Percentiles rank a stretch among this genome's conserved stretches.
These are phyloP conservation scores for Penicillium pulvis DNA, from an alignment of 495 filamentous ascomycete species.

Conservation along the genomic window DNA sequence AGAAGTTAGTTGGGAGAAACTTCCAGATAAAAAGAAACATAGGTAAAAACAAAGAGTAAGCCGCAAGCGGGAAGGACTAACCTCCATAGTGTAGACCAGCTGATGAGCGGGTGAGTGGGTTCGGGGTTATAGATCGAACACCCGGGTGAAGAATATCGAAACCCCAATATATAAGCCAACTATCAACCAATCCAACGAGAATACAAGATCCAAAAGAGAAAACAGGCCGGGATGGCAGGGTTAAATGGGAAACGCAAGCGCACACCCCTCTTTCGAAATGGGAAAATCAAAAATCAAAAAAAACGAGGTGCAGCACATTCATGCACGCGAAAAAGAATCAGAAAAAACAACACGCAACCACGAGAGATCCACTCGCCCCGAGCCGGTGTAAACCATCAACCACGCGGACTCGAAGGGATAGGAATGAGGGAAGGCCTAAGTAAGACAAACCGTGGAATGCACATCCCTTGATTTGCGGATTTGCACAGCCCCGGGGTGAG, in stretches of 20 bases:
- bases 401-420: conserved; percentile 10
- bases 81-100: conserved; percentile 22
- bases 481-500: conserved; percentile 29
- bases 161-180: background rate
- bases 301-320: conserved; percentile 13
- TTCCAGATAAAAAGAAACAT: background rate
- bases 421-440: background rate
- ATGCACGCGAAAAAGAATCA: conserved; percentile 23
- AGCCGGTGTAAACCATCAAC: conserved; percentile 21
- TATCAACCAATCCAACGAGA: background rate
- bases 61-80: conserved; percentile 10
- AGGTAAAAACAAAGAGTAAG: background rate
- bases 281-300: background rate
- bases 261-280: background rate
- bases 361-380: conserved; percentile 24
- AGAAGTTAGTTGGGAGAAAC: conserved; percentile 11
- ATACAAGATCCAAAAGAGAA: background rate
- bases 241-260: conserved; percentile 9
- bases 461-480: conserved; percentile 25
- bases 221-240: conserved; percentile 4
- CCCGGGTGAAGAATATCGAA: conserved; percentile 4
- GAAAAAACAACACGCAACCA: conserved; percentile 10
- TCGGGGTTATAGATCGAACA: background rate
- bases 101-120: background rate
- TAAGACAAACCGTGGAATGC: conserved; percentile 22